Percentiles rank a stretch among this genome's conserved stretches.
Conservation (phyloP, 257 asterid genomes). For the Striga asiatica region DNA sequence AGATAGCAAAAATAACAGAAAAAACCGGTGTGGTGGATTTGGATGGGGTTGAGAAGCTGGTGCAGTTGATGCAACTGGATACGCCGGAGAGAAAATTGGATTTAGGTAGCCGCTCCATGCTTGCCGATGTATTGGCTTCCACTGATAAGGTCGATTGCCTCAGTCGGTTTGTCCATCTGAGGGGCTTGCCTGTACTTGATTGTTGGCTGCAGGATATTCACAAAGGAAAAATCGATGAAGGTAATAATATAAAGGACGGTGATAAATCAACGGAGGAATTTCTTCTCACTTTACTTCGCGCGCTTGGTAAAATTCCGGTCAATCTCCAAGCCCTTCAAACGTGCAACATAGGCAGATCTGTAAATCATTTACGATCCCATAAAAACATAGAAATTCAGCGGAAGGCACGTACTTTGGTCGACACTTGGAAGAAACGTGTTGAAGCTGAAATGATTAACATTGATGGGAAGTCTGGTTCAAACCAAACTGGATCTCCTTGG, state of each 20-base stretch:
- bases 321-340: constrained; percentile 76
- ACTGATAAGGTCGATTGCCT: constrained; percentile 79
- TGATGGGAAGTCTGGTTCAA: constrained; percentile 55
- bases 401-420: constrained; percentile 80
- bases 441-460: constrained; percentile 76
- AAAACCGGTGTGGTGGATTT: constrained; percentile 57
- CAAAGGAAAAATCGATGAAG: constrained; percentile 49
- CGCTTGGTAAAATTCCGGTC: constrained; percentile 86
- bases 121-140: constrained; percentile 61
- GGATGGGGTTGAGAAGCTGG: constrained; percentile 80
- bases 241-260: constrained; percentile 33
- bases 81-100: constrained; percentile 52
- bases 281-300: constrained; percentile 71
- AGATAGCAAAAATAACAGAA: constrained; percentile 61
- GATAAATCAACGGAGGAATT: constrained; percentile 72
- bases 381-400: constrained; percentile 73
- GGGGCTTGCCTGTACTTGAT: constrained; percentile 66
- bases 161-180: constrained; percentile 57
- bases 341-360: constrained; percentile 92
- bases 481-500: constrained; percentile 39
- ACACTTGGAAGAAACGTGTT: constrained; percentile 94
- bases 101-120: constrained; percentile 52
- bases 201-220: constrained; percentile 94
- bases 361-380: constrained; percentile 74
- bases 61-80: constrained; percentile 63